phyloP scores from a whole-genome alignment of 352 stramenopile genomes.

The Phytophthora palmivora region DNA sequence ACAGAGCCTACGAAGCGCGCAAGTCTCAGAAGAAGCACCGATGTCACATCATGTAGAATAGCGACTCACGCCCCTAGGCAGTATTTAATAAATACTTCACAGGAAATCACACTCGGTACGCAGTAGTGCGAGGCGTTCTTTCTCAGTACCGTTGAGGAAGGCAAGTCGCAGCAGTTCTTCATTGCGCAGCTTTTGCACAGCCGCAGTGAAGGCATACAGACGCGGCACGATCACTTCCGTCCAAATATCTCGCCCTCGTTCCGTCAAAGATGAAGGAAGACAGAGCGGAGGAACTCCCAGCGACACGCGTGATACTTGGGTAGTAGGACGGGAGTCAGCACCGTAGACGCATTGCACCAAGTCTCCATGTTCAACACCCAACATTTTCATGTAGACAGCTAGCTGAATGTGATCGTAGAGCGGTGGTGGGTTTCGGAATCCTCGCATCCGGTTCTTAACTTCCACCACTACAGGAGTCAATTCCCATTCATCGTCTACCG shows the following conservation, averaged over 20 bases:
- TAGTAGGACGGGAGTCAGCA: constrained; percentile 40
- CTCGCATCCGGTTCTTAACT: constrained; percentile 78
- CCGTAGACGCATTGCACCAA: constrained; percentile 75
- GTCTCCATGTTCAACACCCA: constrained; percentile 61
- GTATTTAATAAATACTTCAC: constrained; percentile 33
- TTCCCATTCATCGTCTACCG: constrained; percentile 63
- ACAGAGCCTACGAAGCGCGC: constrained; percentile 55
- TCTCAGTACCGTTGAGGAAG: constrained; percentile 64
- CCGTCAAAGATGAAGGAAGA: constrained; percentile 23
- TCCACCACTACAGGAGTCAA: constrained; percentile 73
- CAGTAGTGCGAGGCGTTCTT: constrained; percentile 56
- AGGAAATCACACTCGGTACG: constrained; percentile 64
- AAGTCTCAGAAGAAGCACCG: constrained; percentile 41
- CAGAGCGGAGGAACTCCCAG: constrained; percentile 53
- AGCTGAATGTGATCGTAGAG: constrained; percentile 84
- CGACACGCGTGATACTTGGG: constrained; percentile 64
- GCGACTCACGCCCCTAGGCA: not conserved
- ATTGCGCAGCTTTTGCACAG: constrained; percentile 53
- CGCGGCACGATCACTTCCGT: constrained; percentile 66
- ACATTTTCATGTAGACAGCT: constrained; percentile 87
- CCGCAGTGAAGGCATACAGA: constrained; percentile 58
- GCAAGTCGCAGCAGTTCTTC: constrained; percentile 63
- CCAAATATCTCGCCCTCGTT: constrained; percentile 50
- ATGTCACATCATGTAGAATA: constrained; percentile 49
- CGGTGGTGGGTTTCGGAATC: constrained; percentile 62